Evolutionary conservation across 805 yeast genomes (phyloP).

Genomic region (Candida xyloterini): DNA sequence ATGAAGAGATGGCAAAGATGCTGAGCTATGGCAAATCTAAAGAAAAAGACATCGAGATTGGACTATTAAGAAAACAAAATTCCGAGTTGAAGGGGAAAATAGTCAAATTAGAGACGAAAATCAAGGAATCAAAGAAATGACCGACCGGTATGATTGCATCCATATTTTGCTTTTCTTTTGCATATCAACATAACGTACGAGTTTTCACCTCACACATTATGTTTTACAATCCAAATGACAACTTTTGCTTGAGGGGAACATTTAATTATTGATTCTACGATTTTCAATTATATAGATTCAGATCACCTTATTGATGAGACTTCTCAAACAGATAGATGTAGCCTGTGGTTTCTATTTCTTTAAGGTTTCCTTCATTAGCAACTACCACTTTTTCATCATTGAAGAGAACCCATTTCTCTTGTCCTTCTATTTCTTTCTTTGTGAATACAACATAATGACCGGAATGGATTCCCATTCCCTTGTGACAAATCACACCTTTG

Average conservation of each 20-base stretch:
- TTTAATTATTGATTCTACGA: constrained; percentile 2
- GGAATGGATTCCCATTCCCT: constrained; percentile 84
- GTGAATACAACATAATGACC: constrained; percentile 89
- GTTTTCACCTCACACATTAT: too few relatives aligned
- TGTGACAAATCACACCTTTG: constrained; percentile 76
- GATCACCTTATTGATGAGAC: constrained; percentile 4
- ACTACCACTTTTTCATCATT: constrained; percentile 86
- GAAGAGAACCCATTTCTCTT: constrained; percentile 66
- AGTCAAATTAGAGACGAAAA: constrained; percentile 27
- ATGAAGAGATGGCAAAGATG: constrained; percentile 66
- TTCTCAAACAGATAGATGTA: constrained; percentile 44
- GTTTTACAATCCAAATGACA: not conserved
- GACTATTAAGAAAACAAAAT: constrained; percentile 52
- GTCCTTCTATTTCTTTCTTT: constrained; percentile 41
- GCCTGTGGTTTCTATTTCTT: constrained; percentile 45
- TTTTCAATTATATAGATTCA: constrained; percentile 6
- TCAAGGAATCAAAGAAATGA: constrained; percentile 20
- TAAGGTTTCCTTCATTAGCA: constrained; percentile 41
- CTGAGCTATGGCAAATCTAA: constrained; percentile 73
- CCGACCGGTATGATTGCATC: not conserved
- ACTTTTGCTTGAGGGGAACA: constrained; percentile 2
- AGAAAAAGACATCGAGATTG: constrained; percentile 66
- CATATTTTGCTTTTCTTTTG: not conserved
- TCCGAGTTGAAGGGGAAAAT: constrained; percentile 41
- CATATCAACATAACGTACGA: not conserved